Conservation (phyloP, 2,329 filamentous ascomycete genomes). For the Diaporthe ilicicola region DNA sequence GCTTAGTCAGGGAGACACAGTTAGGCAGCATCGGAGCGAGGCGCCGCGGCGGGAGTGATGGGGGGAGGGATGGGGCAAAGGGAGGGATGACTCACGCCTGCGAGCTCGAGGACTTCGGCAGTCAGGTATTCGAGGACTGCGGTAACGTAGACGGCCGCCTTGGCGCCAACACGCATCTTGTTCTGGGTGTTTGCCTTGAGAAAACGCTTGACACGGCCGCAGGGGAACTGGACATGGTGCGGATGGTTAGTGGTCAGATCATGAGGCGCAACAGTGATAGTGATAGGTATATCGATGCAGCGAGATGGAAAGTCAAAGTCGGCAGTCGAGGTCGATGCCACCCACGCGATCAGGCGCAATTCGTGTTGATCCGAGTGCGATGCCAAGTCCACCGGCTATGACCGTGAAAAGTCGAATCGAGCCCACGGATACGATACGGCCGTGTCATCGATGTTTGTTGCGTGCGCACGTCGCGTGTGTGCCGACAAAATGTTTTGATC, state of each 20-base stretch:
- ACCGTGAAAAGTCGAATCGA: background rate
- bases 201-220: conserved; percentile 99
- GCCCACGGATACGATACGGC: background rate
- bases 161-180: conserved; percentile 99
- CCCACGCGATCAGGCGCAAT: conserved; percentile 25
- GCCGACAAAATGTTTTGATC: background rate
- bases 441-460: background rate
- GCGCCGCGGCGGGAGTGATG: conserved; percentile 14
- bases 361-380: conserved; percentile 5
- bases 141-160: conserved; percentile 97
- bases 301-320: background rate
- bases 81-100: conserved; percentile 71
- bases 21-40: conserved; percentile 3
- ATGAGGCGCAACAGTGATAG: background rate
- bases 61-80: no score
- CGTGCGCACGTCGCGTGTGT: background rate
- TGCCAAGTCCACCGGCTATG: conserved; percentile 3
- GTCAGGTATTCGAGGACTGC: conserved; percentile 98
- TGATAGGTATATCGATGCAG: background rate
- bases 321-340: background rate
- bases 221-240: conserved; percentile 78
- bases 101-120: conserved; percentile 96
- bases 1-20: no score
- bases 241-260: conserved; percentile 19
- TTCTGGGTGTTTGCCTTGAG: conserved; percentile 99